Conservation (phyloP, 805 yeast species). For the Tetrapisispora arboricola region DNA sequence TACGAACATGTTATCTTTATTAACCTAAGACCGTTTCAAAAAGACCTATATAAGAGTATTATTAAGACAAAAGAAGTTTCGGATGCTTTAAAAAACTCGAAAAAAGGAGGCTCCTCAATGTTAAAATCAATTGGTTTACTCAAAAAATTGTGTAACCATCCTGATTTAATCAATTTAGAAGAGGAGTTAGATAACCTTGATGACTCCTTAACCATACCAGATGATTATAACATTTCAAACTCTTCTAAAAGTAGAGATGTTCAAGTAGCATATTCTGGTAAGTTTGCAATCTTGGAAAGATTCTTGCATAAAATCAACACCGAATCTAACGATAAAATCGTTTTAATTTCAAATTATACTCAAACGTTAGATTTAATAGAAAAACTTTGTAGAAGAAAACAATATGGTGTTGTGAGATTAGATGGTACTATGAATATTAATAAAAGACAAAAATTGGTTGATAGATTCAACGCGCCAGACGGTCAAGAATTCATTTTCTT, state of each 20-base stretch:
- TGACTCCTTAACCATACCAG: conserved; percentile 61
- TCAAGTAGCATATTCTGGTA: conserved; percentile 78
- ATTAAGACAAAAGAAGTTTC: conserved; percentile 71
- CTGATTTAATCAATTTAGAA: conserved; percentile 68
- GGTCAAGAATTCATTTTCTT: conserved; percentile 78
- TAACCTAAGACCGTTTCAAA: conserved; percentile 69
- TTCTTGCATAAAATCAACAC: conserved; percentile 65
- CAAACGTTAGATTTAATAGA: conserved; percentile 89
- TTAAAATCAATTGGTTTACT: conserved; percentile 80
- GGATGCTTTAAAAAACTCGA: conserved; percentile 32
- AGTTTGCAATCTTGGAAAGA: conserved; percentile 73
- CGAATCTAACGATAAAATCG: conserved; percentile 91
- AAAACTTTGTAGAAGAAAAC: conserved; percentile 62
- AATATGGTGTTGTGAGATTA: conserved; percentile 69
- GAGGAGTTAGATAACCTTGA: conserved; percentile 38
- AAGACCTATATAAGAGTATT: conserved; percentile 57
- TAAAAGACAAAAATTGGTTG: conserved; percentile 88
- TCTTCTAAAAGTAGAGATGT: conserved; percentile 37
- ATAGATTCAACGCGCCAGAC: conserved; percentile 81
- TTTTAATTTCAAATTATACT: conserved; percentile 87
- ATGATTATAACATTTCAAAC: conserved; percentile 41
- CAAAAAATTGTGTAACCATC: conserved; percentile 90
- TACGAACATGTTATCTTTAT: conserved; percentile 96
- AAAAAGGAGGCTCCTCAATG: conserved; percentile 43
- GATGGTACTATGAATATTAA: conserved; percentile 91